Percentiles rank a stretch among this genome's conserved stretches.
These are phyloP conservation scores for Ogataea neopini DNA, from an alignment of 805 yeast species.

Conservation along the genomic window DNA sequence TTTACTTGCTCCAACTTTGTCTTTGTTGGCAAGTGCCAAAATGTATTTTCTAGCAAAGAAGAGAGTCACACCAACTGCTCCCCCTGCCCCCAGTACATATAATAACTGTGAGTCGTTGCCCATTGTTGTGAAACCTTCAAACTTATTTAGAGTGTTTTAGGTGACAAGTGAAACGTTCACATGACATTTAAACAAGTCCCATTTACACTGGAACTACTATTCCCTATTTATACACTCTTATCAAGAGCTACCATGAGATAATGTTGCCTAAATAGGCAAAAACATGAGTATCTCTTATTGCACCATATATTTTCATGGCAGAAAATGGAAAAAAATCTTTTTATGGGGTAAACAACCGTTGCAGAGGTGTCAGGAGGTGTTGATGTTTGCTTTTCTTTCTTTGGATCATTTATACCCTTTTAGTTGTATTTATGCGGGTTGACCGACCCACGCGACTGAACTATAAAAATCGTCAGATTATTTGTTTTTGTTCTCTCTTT, in stretches of 20 bases:
- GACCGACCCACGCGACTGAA: no score
- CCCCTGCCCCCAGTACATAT: constrained; percentile 26
- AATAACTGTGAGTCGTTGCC: constrained; percentile 15
- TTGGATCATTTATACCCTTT: constrained; percentile 7
- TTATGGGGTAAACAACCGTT: constrained; percentile 6
- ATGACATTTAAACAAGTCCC: not conserved
- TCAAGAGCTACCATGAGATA: constrained; percentile 5
- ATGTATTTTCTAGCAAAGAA: constrained; percentile 23
- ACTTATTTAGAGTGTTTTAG: not conserved
- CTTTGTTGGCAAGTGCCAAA: constrained; percentile 2
- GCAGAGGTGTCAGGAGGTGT: constrained; percentile 3
- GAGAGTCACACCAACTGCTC: constrained; percentile 24
- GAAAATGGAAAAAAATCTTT: not conserved
- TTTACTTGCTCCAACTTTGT: constrained; percentile 4
- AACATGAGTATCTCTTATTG: constrained; percentile 11
- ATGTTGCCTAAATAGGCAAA: constrained; percentile 25
- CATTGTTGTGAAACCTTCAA: constrained; percentile 3
- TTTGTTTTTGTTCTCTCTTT: not conserved
- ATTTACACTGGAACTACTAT: not conserved
- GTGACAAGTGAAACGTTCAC: not conserved
- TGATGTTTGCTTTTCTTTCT: not conserved
- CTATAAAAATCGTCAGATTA: not conserved
- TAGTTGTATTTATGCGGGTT: constrained; percentile 1
- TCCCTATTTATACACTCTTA: constrained; percentile 9
- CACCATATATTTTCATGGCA: not conserved